phyloP scores from a whole-genome alignment of 192 early-diverging fungal genomes.

The Gaertneriomyces sp. region DNA sequence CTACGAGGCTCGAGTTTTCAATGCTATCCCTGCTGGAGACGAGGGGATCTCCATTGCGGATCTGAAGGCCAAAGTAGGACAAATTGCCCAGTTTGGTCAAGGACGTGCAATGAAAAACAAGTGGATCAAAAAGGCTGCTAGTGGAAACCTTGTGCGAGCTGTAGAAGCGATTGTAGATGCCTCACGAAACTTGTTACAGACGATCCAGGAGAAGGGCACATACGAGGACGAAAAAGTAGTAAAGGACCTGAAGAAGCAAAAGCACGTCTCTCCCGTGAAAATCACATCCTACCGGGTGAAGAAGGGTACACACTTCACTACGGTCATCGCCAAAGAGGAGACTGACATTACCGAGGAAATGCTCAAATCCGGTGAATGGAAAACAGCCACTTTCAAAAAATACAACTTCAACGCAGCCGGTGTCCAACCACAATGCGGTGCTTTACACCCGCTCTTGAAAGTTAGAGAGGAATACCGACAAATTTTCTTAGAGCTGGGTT shows the following conservation, averaged over 20 bases:
- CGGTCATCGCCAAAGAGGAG: constrained; percentile 79
- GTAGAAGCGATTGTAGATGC: constrained; percentile 77
- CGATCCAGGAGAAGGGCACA: constrained; percentile 60
- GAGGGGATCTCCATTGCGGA: constrained; percentile 85
- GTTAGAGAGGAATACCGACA: constrained; percentile 97
- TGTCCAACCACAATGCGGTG: constrained; percentile 73
- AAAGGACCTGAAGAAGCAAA: constrained; percentile 57
- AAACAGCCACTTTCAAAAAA: constrained; percentile 90
- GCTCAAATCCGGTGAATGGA: constrained; percentile 88
- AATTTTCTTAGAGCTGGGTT: constrained; percentile 98
- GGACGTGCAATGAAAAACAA: constrained; percentile 96
- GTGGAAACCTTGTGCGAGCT: constrained; percentile 64
- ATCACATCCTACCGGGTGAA: constrained; percentile 70
- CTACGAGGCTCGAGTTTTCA: constrained; percentile 90
- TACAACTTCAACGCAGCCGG: constrained; percentile 97
- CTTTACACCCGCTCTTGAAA: constrained; percentile 98
- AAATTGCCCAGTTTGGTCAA: constrained; percentile 68
- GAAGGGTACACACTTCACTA: constrained; percentile 88
- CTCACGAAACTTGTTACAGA: constrained; percentile 69
- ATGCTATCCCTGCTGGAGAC: constrained; percentile 73
- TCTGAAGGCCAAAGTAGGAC: constrained; percentile 52
- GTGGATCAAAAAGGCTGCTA: constrained; percentile 85
- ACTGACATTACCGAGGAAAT: constrained; percentile 94
- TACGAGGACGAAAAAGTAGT: constrained; percentile 63
- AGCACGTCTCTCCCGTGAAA: constrained; percentile 41